phyloP scores from a whole-genome alignment of 2,329 filamentous ascomycete species.

The Colletotrichum tropicicola region DNA sequence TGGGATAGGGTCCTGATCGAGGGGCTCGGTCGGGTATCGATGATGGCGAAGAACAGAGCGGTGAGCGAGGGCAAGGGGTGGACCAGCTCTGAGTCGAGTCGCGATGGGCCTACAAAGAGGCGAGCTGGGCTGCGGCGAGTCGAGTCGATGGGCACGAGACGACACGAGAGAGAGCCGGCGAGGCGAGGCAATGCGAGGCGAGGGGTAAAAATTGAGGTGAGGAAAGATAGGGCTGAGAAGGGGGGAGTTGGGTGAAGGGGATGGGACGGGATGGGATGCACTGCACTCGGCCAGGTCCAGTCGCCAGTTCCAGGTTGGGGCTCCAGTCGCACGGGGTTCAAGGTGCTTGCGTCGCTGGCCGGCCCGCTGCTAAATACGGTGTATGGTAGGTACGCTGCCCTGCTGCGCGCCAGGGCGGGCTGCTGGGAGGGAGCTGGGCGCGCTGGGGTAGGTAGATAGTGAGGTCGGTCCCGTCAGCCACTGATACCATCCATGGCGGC shows the following conservation, averaged over 20 bases:
- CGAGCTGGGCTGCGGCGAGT: constrained; percentile 22
- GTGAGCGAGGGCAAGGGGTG: constrained; percentile 20
- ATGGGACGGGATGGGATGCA: constrained; percentile 27
- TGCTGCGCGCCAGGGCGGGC: background rate
- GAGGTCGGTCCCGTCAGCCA: constrained; percentile 16
- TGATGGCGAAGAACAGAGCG: constrained; percentile 24
- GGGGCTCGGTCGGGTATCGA: constrained; percentile 22
- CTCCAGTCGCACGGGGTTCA: background rate
- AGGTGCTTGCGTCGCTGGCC: too few species aligned
- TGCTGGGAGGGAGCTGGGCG: background rate
- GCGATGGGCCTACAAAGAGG: constrained; percentile 26
- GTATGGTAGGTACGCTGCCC: background rate
- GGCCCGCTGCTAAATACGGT: background rate
- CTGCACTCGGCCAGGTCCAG: constrained; percentile 13
- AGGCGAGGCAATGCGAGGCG: constrained; percentile 21
- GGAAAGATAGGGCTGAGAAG: constrained; percentile 39
- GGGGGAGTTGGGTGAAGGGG: constrained; percentile 32
- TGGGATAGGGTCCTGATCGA: constrained; percentile 3
- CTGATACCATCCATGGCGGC: constrained; percentile 4
- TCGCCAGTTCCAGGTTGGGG: background rate
- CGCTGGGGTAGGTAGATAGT: constrained; percentile 1
- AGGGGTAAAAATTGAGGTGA: constrained; percentile 31
- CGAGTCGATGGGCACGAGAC: constrained; percentile 30
- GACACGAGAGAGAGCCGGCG: constrained; percentile 1
- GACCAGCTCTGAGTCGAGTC: constrained; percentile 27